These are phyloP conservation scores for Mycena pura DNA, from an alignment of 768 basidiomycete genomes.

Conservation along the genomic window DNA sequence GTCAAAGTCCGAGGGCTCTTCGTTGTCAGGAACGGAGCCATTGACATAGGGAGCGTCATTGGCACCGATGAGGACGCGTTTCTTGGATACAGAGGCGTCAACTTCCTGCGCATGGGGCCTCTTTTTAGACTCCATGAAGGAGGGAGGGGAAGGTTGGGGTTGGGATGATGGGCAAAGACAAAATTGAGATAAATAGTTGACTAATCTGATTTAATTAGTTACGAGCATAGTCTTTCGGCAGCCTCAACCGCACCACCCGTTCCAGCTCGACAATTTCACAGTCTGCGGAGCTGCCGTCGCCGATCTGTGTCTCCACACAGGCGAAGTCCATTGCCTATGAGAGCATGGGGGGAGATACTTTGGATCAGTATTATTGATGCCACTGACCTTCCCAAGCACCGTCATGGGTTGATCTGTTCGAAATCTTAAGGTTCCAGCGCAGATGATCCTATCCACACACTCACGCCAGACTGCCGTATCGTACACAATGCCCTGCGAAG, in stretches of 20 bases:
- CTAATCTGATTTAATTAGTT: conserved; percentile 17
- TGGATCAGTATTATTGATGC: conserved; percentile 4
- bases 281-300: conserved; percentile 75
- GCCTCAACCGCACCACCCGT: conserved; percentile 40
- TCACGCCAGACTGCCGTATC: conserved; percentile 88
- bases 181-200: conserved; percentile 28
- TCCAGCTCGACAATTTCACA: conserved; percentile 82
- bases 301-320: conserved; percentile 94
- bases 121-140: conserved; percentile 64
- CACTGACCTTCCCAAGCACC: conserved; percentile 69
- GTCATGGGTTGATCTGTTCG: conserved; percentile 90
- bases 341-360: conserved; percentile 25
- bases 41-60: conserved; percentile 63
- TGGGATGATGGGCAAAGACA: conserved; percentile 14
- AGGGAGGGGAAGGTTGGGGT: conserved; percentile 24
- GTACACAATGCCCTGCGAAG: conserved; percentile 88
- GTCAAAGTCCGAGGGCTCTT: conserved; percentile 58
- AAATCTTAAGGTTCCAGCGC: conserved; percentile 15
- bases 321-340: conserved; percentile 76
- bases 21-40: conserved; percentile 49
- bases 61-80: conserved; percentile 56
- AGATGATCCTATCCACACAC: conserved; percentile 53
- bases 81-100: conserved; percentile 58
- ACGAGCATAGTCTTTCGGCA: conserved; percentile 27
- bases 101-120: conserved; percentile 60